Conservation (phyloP, 768 basidiomycete species). For the Xerocomellus chrysenteron region DNA sequence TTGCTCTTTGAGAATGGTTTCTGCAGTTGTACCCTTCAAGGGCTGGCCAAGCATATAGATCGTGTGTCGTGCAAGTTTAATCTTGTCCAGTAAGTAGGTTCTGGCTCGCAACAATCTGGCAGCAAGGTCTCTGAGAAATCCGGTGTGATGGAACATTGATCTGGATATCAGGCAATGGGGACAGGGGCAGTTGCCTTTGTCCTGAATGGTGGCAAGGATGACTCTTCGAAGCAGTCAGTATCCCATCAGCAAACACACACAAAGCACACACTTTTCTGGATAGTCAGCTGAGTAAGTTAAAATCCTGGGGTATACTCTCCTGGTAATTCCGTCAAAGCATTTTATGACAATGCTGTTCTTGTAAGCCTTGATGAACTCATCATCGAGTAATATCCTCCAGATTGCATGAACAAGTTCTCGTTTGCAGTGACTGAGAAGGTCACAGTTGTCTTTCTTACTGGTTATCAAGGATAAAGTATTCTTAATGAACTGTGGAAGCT, state of each 20-base stretch:
- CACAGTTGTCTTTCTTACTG: background rate
- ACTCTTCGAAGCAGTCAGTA: too few relatives aligned
- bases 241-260: too few relatives aligned
- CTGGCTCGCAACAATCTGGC: background rate
- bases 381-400: conserved; percentile 1
- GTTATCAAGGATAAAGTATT: background rate
- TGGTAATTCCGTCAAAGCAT: background rate
- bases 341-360: background rate
- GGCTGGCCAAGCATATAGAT: background rate
- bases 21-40: background rate
- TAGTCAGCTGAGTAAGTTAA: too few relatives aligned
- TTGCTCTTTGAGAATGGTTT: background rate
- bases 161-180: background rate
- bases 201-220: background rate
- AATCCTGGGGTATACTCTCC: too few relatives aligned
- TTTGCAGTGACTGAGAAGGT: conserved; percentile 1
- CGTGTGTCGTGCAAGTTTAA: background rate
- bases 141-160: background rate
- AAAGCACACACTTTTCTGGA: too few relatives aligned
- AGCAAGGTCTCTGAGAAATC: background rate
- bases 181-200: background rate
- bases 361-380: background rate
- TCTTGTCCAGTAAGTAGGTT: background rate
- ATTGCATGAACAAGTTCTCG: background rate
- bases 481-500: background rate